These are phyloP conservation scores for Ascochyta lentis DNA, from an alignment of 2,329 filamentous ascomycete genomes.

Conservation along the genomic window DNA sequence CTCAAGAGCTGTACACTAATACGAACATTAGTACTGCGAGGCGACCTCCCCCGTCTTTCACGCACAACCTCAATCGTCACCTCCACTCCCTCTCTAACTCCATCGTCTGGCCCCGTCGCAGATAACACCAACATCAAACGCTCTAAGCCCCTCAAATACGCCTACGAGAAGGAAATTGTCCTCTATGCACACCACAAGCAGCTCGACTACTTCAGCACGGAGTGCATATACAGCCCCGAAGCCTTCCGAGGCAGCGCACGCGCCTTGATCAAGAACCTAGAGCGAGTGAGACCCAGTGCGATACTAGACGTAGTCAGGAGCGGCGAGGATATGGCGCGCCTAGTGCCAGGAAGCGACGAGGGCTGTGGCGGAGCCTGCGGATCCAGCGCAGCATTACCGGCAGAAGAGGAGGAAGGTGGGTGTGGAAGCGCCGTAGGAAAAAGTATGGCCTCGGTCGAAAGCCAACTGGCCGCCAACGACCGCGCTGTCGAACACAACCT, in stretches of 20 bases:
- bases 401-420: constrained; percentile 69
- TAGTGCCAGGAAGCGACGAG: constrained; percentile 68
- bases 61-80: constrained; percentile 90
- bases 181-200: constrained; percentile 97
- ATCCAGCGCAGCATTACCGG: constrained; percentile 58
- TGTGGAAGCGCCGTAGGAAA: constrained; percentile 76
- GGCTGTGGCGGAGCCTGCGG: constrained; percentile 40
- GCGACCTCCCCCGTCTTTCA: constrained; percentile 85
- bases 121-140: constrained; percentile 82
- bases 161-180: constrained; percentile 99
- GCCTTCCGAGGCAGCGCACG: constrained; percentile 93
- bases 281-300: constrained; percentile 89
- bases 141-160: constrained; percentile 96
- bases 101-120: constrained; percentile 58
- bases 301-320: constrained; percentile 94
- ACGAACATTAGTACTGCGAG: constrained; percentile 68
- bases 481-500: constrained; percentile 60
- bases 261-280: constrained; percentile 91
- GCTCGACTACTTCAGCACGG: constrained; percentile 96
- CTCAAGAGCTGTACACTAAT: constrained; percentile 14
- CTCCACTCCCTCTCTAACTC: constrained; percentile 48
- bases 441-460: constrained; percentile 81
- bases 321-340: constrained; percentile 91
- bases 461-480: constrained; percentile 70
- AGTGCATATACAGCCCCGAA: constrained; percentile 98